Evolutionary conservation across 2,329 filamentous ascomycete species (phyloP), one percentile per base, ranked within the genome.

Genomic region (Diaporthe australafricana): DNA sequence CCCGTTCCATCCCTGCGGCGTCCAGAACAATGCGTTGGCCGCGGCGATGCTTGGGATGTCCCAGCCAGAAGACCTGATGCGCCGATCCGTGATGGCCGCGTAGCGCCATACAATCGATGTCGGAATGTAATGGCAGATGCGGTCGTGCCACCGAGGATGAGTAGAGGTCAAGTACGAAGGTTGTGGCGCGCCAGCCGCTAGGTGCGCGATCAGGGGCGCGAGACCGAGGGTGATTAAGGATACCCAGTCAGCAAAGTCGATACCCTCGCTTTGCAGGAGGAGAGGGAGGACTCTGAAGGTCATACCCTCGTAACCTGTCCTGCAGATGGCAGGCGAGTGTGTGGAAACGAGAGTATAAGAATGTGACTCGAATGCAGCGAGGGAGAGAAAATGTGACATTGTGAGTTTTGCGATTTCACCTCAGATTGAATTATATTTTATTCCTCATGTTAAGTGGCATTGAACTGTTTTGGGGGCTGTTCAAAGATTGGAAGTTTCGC

Each of bases 161-260:
- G 20, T 22, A 3, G 27, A 5, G 4, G 20, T 30, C n/a, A 68
- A 9, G 5, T 68, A 68, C 6, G 65, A 68, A 6, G 65, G 50
- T 35, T 53, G 30, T n/a, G 50, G 65, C 20, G 42, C 50, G n/a
- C 65, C 65, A n/a, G 65, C 52, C 12, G 53, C 53, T 32, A 68
- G 52, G 27, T 68, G 65, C 35, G 53, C 65, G 50, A 68, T 47
- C 35, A 56, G 22, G 2, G 65, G 65, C 12, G 50, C 65, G 27
- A 68, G 50, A 25, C 65, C 20, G 20, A 68, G 65, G 27, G 65
- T 68, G 20, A 47, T 32, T 1, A 56, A 38, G 1, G 65, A 68
- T 2, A 68, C 27, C 20, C 52, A 45, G 20, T 56, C 65, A 5
- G 25, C 3, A 12, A 68, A 45, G 9, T 47, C 38, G 20, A 20